phyloP scores from a whole-genome alignment of 2,329 filamentous ascomycete species.

The Aureobasidium sp. region DNA sequence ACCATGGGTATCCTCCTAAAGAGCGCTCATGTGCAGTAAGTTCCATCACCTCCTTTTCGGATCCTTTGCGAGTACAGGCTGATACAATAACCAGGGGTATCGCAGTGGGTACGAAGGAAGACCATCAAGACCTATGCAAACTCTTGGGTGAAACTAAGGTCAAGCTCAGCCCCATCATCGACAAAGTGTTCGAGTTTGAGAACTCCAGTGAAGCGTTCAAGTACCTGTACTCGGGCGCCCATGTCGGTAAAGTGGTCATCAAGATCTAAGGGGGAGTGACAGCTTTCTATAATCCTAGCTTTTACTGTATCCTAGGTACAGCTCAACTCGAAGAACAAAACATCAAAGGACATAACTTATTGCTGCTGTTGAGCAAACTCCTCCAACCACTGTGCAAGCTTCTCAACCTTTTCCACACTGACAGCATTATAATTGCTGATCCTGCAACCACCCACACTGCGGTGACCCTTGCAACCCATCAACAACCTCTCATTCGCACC shows the following conservation, averaged over 20 bases:
- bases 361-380: conserved; percentile 40
- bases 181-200: conserved; percentile 30
- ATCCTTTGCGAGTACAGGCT: not conserved
- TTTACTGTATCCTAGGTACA: too few species aligned
- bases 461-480: conserved; percentile 79
- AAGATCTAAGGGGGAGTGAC: not conserved
- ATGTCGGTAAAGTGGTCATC: conserved; percentile 35
- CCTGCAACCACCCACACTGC: conserved; percentile 77
- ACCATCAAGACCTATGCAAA: conserved; percentile 32
- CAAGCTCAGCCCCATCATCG: conserved; percentile 29
- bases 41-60: not conserved
- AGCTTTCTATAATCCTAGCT: too few species aligned
- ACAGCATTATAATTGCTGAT: conserved; percentile 88
- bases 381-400: conserved; percentile 57
- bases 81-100: conserved; percentile 25
- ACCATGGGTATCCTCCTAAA: conserved; percentile 31
- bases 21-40: conserved; percentile 26
- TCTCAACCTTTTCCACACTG: conserved; percentile 55
- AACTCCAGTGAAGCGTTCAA: conserved; percentile 33
- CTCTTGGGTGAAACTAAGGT: conserved; percentile 25
- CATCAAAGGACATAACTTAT: not conserved
- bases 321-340: not conserved
- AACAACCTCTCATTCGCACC: conserved; percentile 61
- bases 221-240: conserved; percentile 34
- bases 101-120: conserved; percentile 33